These are phyloP conservation scores for Neurospora sp. DNA, from an alignment of 2,329 filamentous ascomycete species.

Conservation along the genomic window DNA sequence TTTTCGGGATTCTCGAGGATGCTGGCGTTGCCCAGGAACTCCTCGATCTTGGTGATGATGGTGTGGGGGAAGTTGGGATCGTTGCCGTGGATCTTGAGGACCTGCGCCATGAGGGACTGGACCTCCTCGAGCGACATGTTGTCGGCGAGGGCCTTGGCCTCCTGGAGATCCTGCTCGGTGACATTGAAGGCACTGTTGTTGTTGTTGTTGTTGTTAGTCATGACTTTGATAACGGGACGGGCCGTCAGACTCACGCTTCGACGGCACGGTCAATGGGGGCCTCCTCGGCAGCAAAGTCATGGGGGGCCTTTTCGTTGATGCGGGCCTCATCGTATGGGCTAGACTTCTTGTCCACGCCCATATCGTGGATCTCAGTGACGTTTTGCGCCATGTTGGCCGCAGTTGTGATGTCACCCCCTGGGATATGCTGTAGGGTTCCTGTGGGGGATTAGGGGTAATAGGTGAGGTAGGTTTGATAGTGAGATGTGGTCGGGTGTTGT, in stretches of 20 bases:
- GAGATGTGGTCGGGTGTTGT: background rate
- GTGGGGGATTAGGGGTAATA: background rate
- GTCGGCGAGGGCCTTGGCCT: slow-evolving; percentile 34
- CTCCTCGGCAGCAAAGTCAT: background rate
- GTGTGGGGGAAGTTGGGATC: slow-evolving; percentile 38
- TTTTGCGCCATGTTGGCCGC: background rate
- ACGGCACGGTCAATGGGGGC: background rate
- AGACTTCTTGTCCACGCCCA: background rate
- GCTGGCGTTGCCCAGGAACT: slow-evolving; percentile 32
- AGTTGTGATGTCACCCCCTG: background rate
- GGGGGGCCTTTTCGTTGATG: background rate
- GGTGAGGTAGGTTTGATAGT: background rate
- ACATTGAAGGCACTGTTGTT: slow-evolving; percentile 26
- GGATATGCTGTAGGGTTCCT: background rate
- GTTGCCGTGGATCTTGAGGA: slow-evolving; percentile 31
- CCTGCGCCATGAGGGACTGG: slow-evolving; percentile 18
- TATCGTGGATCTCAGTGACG: background rate
- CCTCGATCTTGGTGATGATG: slow-evolving; percentile 30
- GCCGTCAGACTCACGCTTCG: background rate
- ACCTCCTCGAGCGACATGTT: slow-evolving; percentile 34
- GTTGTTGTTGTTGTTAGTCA: background rate
- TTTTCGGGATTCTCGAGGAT: slow-evolving; percentile 34
- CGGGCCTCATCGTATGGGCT: background rate
- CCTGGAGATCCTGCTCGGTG: slow-evolving; percentile 35
- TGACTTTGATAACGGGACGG: background rate